A percentile compares a stretch with the other conserved stretches of the same genome.
Evolutionary conservation across 441 rosid species (phyloP).

Genomic region (Sinapis alba): DNA sequence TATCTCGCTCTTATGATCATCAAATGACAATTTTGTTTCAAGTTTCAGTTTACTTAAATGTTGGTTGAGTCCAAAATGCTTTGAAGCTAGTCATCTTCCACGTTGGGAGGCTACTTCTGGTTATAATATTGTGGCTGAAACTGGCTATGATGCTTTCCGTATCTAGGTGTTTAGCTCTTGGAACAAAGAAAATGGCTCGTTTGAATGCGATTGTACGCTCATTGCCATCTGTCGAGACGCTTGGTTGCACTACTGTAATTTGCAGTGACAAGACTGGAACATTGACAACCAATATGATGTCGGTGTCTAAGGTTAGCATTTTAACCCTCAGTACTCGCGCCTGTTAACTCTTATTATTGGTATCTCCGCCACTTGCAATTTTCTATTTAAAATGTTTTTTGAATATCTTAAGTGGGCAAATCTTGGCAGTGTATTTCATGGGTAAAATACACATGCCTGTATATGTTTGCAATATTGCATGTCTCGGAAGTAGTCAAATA

Average conservation of each 20-base stretch:
- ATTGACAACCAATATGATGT: conserved; percentile 99
- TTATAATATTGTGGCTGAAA: conserved; percentile 26
- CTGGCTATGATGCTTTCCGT: conserved; percentile 10
- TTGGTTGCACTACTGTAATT: conserved; percentile 98
- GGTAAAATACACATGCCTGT: background rate
- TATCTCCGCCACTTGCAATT: conserved; percentile 9
- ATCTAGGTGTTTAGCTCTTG: conserved; percentile 96
- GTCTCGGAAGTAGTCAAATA: conserved; percentile 14
- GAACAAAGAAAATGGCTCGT: conserved; percentile 99
- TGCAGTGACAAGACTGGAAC: conserved; percentile 99
- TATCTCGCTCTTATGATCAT: conserved; percentile 17
- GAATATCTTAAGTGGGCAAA: conserved; percentile 7
- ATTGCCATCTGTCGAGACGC: conserved; percentile 98
- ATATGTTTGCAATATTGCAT: conserved; percentile 11
- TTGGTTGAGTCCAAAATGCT: conserved; percentile 15
- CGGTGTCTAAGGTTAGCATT: conserved; percentile 83
- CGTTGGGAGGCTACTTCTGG: conserved; percentile 8
- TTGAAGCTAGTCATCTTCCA: conserved; percentile 16
- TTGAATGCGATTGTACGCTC: conserved; percentile 97
- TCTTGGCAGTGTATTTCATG: conserved; percentile 5
- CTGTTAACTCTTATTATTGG: conserved; percentile 8
- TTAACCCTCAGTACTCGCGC: conserved; percentile 13
- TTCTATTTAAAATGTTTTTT: background rate
- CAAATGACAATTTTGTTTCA: conserved; percentile 15
- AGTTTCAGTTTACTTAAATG: conserved; percentile 15